Conservation (phyloP, 192 early-diverging fungal species). For the Linnemannia exigua region DNA sequence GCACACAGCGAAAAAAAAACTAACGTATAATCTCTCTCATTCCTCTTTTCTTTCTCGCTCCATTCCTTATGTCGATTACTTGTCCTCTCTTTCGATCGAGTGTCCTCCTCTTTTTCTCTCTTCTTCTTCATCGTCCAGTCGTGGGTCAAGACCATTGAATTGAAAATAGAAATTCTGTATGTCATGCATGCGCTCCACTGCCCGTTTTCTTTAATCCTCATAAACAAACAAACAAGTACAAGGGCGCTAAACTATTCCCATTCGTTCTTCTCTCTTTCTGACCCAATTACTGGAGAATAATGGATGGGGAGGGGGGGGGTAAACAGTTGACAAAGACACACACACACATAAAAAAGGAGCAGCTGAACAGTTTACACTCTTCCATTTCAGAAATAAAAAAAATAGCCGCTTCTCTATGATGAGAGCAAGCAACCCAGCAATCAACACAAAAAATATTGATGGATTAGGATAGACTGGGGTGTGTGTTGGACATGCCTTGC, state of each 20-base stretch:
- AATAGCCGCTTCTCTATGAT: no score
- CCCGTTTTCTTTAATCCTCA: no score
- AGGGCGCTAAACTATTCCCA: no score
- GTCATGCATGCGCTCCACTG: no score
- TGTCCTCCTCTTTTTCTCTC: neutral
- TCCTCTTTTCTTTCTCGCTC: neutral
- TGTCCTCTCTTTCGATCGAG: neutral
- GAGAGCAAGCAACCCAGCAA: no score
- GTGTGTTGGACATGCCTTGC: neutral
- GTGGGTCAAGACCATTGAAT: no score
- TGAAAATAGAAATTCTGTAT: no score
- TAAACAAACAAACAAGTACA: no score
- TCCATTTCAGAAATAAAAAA: neutral
- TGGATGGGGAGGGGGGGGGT: neutral
- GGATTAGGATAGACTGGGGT: neutral
- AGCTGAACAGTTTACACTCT: neutral
- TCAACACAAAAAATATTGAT: neutral
- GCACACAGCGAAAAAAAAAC: no score
- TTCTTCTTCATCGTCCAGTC: conserved; percentile 4
- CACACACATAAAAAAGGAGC: neutral
- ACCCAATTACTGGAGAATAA: neutral
- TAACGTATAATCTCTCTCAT: no score
- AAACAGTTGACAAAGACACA: neutral
- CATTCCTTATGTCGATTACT: no score
- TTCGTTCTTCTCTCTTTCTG: no score